phyloP scores from a whole-genome alignment of 2,329 filamentous ascomycete species.

The Xylaria sp. region DNA sequence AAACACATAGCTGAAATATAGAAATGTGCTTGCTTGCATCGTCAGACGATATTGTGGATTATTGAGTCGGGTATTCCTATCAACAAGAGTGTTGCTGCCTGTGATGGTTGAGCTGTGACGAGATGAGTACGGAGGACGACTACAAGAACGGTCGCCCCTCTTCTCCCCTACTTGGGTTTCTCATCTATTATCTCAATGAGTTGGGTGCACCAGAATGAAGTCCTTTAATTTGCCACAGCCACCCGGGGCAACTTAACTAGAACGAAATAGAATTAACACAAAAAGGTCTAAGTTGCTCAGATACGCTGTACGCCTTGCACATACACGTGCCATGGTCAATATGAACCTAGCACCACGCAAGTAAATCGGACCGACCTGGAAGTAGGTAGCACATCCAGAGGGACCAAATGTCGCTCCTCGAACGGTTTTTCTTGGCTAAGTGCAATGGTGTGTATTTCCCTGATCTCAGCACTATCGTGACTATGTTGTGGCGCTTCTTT shows the following conservation, averaged over 20 bases:
- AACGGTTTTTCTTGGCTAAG: neutral
- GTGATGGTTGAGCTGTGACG: too few relatives aligned
- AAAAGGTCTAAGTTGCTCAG: neutral
- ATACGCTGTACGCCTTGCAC: neutral
- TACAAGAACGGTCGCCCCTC: too few relatives aligned
- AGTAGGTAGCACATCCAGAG: neutral
- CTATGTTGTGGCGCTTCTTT: slow-evolving; percentile 12
- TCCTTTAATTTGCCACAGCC: too few relatives aligned
- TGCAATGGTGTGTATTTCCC: neutral
- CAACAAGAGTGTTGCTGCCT: neutral
- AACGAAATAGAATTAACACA: neutral
- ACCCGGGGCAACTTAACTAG: too few relatives aligned
- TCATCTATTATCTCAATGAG: too few relatives aligned
- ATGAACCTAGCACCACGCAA: neutral
- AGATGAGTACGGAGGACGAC: too few relatives aligned
- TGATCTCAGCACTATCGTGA: slow-evolving; percentile 20
- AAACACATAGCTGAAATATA: neutral
- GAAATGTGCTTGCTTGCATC: neutral
- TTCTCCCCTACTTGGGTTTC: too few relatives aligned
- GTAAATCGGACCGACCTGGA: neutral
- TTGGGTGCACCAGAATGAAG: too few relatives aligned
- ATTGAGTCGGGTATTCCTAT: neutral
- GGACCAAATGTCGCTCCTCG: neutral
- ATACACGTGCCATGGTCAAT: neutral
- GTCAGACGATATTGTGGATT: neutral